phyloP scores from a whole-genome alignment of 2,329 filamentous ascomycete species.

The Verticillium longisporum region DNA sequence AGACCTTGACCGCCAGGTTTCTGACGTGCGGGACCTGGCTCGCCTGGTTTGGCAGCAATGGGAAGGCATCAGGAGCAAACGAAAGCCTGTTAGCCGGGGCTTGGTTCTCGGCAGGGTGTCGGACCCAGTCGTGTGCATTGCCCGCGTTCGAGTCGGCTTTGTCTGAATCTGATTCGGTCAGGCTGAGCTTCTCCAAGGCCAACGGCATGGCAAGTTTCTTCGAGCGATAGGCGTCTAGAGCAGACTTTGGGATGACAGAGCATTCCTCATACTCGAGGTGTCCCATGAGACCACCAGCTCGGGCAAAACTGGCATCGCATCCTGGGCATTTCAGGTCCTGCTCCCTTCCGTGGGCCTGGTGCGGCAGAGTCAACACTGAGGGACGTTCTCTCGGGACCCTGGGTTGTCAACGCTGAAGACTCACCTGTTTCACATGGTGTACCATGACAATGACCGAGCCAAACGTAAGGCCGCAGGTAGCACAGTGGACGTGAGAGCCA shows the following conservation, averaged over 20 bases:
- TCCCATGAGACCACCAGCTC: conserved; percentile 28
- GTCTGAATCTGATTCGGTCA: conserved; percentile 13
- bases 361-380: conserved; percentile 6
- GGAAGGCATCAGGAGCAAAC: conserved; percentile 8
- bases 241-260: conserved; percentile 19
- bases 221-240: conserved; percentile 26
- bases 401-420: conserved; percentile 2
- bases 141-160: conserved; percentile 10
- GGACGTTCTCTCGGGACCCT: not conserved
- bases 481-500: conserved; percentile 26
- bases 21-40: not conserved
- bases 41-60: not conserved
- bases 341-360: conserved; percentile 28
- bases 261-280: conserved; percentile 41
- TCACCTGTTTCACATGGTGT: conserved; percentile 27
- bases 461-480: conserved; percentile 29
- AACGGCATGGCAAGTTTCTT: conserved; percentile 28
- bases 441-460: conserved; percentile 20
- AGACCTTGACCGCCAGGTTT: not conserved
- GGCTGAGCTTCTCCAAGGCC: conserved; percentile 15
- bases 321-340: conserved; percentile 40
- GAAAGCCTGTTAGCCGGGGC: conserved; percentile 6
- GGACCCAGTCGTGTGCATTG: conserved; percentile 7
- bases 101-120: conserved; percentile 2
- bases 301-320: conserved; percentile 31